Evolutionary conservation across 2,329 filamentous ascomycete genomes (phyloP), one percentile per base, ranked within the genome.

Genomic region (Diaporthe citri): DNA sequence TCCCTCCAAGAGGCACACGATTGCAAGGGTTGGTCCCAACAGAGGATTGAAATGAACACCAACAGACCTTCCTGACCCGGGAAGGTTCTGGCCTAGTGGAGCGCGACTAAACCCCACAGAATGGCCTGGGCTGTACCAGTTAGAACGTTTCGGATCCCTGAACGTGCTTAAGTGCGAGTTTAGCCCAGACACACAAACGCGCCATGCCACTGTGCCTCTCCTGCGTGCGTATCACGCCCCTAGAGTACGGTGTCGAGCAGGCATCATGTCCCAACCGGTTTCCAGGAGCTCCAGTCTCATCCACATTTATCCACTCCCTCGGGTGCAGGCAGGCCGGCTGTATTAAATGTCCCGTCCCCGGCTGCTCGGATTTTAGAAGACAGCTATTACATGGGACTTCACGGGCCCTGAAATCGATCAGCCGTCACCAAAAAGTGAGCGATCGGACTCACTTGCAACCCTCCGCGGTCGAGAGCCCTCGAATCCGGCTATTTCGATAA

Each of bases 61-160:
- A 69, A 69, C 64, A 69, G 48, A 55, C 48, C 64, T 69, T 55
- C 64, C 64, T 28, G 34, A 69, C 64, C 48, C n/a, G 48, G 64
- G 34, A 69, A 69, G n/a, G 46, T 55, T 69, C 64, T 55, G 48
- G 34, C 64, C 64, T 39, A 20, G 46, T 52, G 64, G 64, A 52
- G 46, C 46, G 46, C 34, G 13, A 39, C 64, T 52, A 39, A 67
- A 52, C 64, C 64, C 64, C 64, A 67, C 64, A 51, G 64, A 52
- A 67, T 39, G 31, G 64, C 34, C 64, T 69, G 46, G 64, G 64
- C 48, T 69, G 34, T 69, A 41, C 64, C 64, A 55, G 46, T 69
- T 69, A 55, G 34, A 69, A 69, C 64, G 64, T 55, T 69, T 69
- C 64, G 64, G 31, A 69, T 69, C 64, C 48, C 64, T 69, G 64